Base-by-base conservation (phyloP, 169 alveolate genomes). In the Plasmodium knowlesi region DNA sequence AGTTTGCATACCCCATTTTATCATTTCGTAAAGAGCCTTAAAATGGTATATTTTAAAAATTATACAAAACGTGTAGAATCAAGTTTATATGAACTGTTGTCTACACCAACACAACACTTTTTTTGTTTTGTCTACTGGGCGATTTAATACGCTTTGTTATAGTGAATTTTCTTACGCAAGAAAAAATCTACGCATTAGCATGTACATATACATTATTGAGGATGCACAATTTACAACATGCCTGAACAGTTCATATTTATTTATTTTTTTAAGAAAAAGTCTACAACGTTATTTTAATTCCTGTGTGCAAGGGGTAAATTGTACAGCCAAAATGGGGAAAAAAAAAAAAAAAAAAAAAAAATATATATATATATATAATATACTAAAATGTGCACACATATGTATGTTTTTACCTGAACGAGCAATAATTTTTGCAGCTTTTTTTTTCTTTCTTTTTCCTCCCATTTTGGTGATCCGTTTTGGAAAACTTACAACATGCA, bases 171-270 rank as follows among this genome's bases (percentile, higher is more conserved):
- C 30, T 74, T 71, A 30, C 41, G 22, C 34, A 30, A 41, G 83
- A 74, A 19, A 74, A 74, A 32, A 74, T 74, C 14, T 25, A 74
- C 53, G 19, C 32, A 79, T 22, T 9, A 10, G 28, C 19, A 79
- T 79, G 53, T 57, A 1, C 39, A 57, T 8, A 57, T 57, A 57
- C 5, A 57, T n/a, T 19, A 16, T 19, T 57, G 30, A 43, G 41
- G 43, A 79, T 30, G 61, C 54, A 84, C 76, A 61, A 22, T 72
- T 73, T 28, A 32, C 73, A 84, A 84, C 93, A 84, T 8, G 32
- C 93, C 54, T 72, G 84, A 84, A 84, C 81, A 84, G 78, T 84
- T 22, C 81, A 84, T 84, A 81, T 81, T 72, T 82, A 54, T 82
- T 82, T 82, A n/a, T 32, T 83, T 61, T 83, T 83, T 83, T 61